Evolutionary conservation across 768 basidiomycete genomes (phyloP).

Genomic region (Hypholoma fasciculare): DNA sequence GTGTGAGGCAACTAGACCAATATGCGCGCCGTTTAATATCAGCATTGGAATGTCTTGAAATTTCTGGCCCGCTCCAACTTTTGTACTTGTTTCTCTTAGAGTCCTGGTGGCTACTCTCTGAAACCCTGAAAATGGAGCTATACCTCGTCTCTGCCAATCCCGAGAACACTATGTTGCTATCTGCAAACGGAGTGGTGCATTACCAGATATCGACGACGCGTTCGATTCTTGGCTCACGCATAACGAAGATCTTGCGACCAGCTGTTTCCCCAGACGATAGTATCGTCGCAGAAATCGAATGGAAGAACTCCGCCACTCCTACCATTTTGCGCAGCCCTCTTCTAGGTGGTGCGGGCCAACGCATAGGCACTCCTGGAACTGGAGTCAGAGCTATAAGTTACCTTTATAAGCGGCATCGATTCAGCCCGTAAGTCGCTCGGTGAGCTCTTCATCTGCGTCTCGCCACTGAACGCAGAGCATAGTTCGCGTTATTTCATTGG

Average conservation of each 20-base stretch:
- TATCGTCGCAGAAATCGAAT: constrained; percentile 51
- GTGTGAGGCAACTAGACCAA: background rate
- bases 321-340: constrained; percentile 42
- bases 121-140: constrained; percentile 40
- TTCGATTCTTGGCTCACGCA: constrained; percentile 26
- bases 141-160: constrained; percentile 54
- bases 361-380: constrained; percentile 24
- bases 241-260: constrained; percentile 43
- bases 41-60: background rate
- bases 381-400: constrained; percentile 38
- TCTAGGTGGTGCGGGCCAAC: constrained; percentile 30
- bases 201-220: constrained; percentile 47
- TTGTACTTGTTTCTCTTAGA: background rate
- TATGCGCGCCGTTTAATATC: background rate
- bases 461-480: background rate
- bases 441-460: background rate
- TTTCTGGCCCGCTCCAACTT: background rate
- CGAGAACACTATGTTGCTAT: constrained; percentile 47
- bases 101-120: background rate
- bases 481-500: constrained; percentile 53
- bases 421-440: constrained; percentile 38
- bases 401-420: constrained; percentile 40
- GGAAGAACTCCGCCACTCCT: constrained; percentile 41
- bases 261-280: constrained; percentile 34
- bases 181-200: constrained; percentile 49